Evolutionary conservation across 2,329 filamentous ascomycete genomes (phyloP).

Genomic region (Fusarium anguioides): DNA sequence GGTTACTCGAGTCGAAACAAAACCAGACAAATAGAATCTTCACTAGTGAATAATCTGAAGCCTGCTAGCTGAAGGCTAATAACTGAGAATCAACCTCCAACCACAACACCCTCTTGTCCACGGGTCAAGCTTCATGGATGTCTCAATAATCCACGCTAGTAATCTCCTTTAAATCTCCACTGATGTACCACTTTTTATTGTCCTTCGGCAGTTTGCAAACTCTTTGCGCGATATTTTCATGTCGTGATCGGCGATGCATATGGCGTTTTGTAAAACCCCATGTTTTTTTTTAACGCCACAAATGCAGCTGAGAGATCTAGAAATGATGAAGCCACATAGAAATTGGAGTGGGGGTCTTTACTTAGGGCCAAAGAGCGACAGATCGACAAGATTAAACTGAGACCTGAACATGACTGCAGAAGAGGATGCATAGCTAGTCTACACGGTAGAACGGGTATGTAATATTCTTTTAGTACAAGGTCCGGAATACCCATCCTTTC

Average conservation of each 20-base stretch:
- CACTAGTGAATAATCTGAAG: slow-evolving; percentile 1
- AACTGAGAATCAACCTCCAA: not conserved
- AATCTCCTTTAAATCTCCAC: slow-evolving; percentile 17
- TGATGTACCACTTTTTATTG: slow-evolving; percentile 36
- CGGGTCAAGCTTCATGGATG: not conserved
- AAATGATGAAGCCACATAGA: slow-evolving; percentile 18
- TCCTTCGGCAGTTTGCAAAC: slow-evolving; percentile 21
- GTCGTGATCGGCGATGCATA: slow-evolving; percentile 42
- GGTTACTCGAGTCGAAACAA: not conserved
- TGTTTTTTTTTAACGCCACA: slow-evolving; percentile 27
- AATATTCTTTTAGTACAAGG: slow-evolving; percentile 5
- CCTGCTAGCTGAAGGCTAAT: not conserved
- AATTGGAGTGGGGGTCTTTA: slow-evolving; percentile 13
- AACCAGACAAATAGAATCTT: slow-evolving; percentile 15
- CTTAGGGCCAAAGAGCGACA: not conserved
- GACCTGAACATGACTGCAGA: not conserved
- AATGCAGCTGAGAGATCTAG: slow-evolving; percentile 8
- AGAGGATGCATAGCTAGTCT: not conserved
- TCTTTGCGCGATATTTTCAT: slow-evolving; percentile 30
- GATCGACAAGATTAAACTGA: not conserved
- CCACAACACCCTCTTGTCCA: not conserved
- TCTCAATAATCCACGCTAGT: slow-evolving; percentile 9
- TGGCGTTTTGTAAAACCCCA: slow-evolving; percentile 34
- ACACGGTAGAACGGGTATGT: too few relatives aligned
- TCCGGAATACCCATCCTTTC: slow-evolving; percentile 7